phyloP scores from a whole-genome alignment of 345 rosid genomes.

The Pugionium cornutum region DNA sequence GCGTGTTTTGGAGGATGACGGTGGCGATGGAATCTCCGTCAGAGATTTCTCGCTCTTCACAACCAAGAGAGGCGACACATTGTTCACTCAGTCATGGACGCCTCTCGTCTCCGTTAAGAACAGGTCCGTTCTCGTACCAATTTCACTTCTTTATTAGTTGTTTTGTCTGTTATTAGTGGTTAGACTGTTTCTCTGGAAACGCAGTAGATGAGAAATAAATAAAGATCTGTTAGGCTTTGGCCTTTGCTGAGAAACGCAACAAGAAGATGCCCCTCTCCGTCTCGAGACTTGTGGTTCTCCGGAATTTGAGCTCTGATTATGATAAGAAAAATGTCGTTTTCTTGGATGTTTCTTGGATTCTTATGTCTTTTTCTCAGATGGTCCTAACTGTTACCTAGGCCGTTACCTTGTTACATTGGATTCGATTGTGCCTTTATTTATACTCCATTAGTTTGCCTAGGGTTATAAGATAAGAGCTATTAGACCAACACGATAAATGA shows the following conservation, averaged over 20 bases:
- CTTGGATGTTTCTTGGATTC: slow-evolving; percentile 11
- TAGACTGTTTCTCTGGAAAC: slow-evolving; percentile 8
- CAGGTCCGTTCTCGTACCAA: slow-evolving; percentile 47
- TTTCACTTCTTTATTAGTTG: neutral
- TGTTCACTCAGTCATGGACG: slow-evolving; percentile 85
- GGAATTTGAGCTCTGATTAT: slow-evolving; percentile 5
- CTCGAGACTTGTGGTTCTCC: slow-evolving; percentile 33
- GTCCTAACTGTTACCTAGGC: slow-evolving; percentile 34
- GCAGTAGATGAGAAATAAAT: neutral
- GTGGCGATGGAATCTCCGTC: slow-evolving; percentile 40
- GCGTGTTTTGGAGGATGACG: slow-evolving; percentile 62
- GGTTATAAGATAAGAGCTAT: slow-evolving; percentile 6
- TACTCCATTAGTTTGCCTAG: slow-evolving; percentile 4
- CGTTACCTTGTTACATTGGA: neutral
- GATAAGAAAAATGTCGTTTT: neutral
- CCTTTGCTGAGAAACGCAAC: slow-evolving; percentile 3
- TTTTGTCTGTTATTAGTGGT: slow-evolving; percentile 14
- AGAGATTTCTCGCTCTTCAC: slow-evolving; percentile 58
- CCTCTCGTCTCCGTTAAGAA: slow-evolving; percentile 46
- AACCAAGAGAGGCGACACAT: slow-evolving; percentile 61
- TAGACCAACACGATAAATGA: neutral
- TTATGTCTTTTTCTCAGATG: slow-evolving; percentile 10
- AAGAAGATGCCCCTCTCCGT: slow-evolving; percentile 26
- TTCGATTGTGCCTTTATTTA: neutral
- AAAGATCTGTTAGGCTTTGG: slow-evolving; percentile 15